Percentiles rank a stretch among this genome's conserved stretches.
phyloP scores from a whole-genome alignment of 208 protist species.

The Wallacemonas collosoma region DNA sequence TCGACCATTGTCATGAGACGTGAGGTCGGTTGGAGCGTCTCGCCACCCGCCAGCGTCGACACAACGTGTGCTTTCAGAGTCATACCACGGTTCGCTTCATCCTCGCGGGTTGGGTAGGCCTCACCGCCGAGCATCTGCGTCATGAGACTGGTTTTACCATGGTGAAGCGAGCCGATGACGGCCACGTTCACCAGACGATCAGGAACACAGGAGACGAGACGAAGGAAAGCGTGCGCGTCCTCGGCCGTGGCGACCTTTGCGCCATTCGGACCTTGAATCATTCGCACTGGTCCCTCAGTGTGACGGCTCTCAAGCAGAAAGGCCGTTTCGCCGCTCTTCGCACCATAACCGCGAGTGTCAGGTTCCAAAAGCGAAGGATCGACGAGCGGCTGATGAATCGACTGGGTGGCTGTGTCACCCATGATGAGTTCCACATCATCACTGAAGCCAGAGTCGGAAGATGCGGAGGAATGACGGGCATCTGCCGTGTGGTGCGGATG shows the following conservation, averaged over 20 bases:
- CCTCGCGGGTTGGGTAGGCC: conserved; percentile 49
- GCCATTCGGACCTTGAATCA: background rate
- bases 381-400: conserved; percentile 66
- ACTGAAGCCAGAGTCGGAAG: conserved; percentile 54
- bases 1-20: conserved; percentile 97
- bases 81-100: conserved; percentile 68
- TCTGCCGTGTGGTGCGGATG: conserved; percentile 17
- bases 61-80: conserved; percentile 75
- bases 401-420: conserved; percentile 70
- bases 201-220: conserved; percentile 54
- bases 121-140: conserved; percentile 63
- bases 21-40: conserved; percentile 44
- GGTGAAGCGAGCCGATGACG: conserved; percentile 95
- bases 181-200: conserved; percentile 94
- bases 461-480: conserved; percentile 9
- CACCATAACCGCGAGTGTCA: background rate
- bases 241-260: background rate
- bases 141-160: conserved; percentile 98
- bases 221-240: conserved; percentile 37
- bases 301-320: conserved; percentile 48
- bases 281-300: conserved; percentile 3
- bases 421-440: conserved; percentile 85
- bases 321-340: conserved; percentile 17
- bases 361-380: conserved; percentile 28
- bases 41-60: conserved; percentile 46